Conservation (phyloP, 1,284 basidiomycete genomes). For the Ceratobasidium sp. region DNA sequence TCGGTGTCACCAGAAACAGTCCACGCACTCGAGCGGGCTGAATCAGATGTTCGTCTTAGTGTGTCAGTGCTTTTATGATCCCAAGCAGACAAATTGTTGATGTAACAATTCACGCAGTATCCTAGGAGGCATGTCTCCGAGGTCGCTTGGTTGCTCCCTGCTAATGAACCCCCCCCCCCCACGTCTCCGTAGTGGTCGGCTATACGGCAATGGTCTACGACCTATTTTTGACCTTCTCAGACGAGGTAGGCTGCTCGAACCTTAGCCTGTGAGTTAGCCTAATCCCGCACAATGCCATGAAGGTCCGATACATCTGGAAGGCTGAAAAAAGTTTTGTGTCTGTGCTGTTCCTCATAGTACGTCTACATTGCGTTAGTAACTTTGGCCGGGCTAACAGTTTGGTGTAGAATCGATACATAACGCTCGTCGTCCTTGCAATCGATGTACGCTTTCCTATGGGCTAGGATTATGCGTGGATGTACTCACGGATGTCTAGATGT, state of each 20-base stretch:
- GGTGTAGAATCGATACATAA: constrained; percentile 6
- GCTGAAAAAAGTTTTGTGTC: constrained; percentile 22
- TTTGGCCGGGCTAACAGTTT: too few species aligned
- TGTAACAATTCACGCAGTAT: neutral
- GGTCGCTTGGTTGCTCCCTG: neutral
- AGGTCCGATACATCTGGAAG: constrained; percentile 40
- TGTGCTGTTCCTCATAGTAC: constrained; percentile 37
- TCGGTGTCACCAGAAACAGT: neutral
- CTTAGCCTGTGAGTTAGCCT: neutral
- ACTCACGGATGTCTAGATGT: neutral
- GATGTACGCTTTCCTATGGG: neutral
- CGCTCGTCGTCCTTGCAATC: constrained; percentile 29
- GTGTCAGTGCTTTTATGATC: neutral
- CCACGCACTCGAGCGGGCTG: neutral
- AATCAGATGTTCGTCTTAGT: neutral
- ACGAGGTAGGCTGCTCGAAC: constrained; percentile 25
- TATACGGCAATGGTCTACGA: constrained; percentile 36
- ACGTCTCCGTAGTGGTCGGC: constrained; percentile 23
- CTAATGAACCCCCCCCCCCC: neutral
- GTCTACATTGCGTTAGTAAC: neutral
- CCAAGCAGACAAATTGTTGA: neutral
- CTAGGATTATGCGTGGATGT: neutral
- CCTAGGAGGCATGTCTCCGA: neutral
- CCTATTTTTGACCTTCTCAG: constrained; percentile 36
- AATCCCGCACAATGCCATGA: neutral